A percentile compares a stretch with the other conserved stretches of the same genome.
phyloP scores from a whole-genome alignment of 106 monocot species.

The Allium cepa region DNA sequence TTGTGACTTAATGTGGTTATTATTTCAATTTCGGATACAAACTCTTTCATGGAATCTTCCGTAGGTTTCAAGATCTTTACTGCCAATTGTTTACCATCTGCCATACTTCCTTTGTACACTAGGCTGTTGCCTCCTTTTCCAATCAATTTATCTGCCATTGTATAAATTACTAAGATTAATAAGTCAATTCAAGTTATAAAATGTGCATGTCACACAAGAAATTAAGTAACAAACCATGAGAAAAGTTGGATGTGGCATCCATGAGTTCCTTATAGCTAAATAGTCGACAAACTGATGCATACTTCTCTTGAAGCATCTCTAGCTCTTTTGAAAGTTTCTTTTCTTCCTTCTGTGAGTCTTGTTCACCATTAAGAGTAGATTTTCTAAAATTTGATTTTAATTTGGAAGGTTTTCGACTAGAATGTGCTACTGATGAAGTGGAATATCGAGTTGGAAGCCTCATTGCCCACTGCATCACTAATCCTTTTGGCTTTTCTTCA shows the following conservation, averaged over 20 bases:
- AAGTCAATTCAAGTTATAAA: conserved; percentile 1
- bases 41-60: conserved; percentile 44
- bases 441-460: conserved; percentile 35
- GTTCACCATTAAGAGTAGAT: conserved; percentile 10
- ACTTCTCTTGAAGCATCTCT: conserved; percentile 50
- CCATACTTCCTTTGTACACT: conserved; percentile 61
- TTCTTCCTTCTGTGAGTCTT: conserved; percentile 8
- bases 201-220: neutral
- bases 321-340: conserved; percentile 32
- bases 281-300: conserved; percentile 43
- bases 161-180: neutral
- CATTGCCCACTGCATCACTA: conserved; percentile 54
- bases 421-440: conserved; percentile 17
- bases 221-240: conserved; percentile 35
- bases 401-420: conserved; percentile 22
- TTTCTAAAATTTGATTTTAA: conserved; percentile 6
- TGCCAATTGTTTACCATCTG: conserved; percentile 54
- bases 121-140: conserved; percentile 82
- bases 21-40: conserved; percentile 55
- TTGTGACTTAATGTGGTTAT: conserved; percentile 53
- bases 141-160: conserved; percentile 53
- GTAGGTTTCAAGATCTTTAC: conserved; percentile 71
- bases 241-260: conserved; percentile 68
- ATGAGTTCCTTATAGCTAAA: conserved; percentile 60
- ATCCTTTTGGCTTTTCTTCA: conserved; percentile 26